These are phyloP conservation scores for Escallonia rubra DNA, from an alignment of 129 eudicot species.

Conservation along the genomic window DNA sequence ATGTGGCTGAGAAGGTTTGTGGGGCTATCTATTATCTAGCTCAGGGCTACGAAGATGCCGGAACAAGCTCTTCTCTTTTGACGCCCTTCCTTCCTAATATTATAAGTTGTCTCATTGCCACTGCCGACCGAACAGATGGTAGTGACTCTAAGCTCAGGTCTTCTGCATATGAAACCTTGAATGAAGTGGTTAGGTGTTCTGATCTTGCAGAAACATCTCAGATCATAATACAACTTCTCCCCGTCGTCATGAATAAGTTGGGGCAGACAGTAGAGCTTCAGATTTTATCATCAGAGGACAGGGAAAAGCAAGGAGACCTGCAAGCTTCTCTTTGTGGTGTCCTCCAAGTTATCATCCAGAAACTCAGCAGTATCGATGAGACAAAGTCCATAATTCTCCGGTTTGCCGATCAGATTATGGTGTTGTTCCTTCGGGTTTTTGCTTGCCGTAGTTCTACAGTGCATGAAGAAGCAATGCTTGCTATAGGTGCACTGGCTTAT, in stretches of 20 bases:
- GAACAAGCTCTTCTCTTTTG: slow-evolving; percentile 46
- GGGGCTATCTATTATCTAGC: slow-evolving; percentile 88
- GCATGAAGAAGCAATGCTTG: slow-evolving; percentile 97
- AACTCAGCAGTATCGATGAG: slow-evolving; percentile 58
- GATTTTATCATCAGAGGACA: slow-evolving; percentile 63
- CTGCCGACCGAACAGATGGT: slow-evolving; percentile 74
- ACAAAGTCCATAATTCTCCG: slow-evolving; percentile 48
- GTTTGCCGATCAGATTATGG: slow-evolving; percentile 73
- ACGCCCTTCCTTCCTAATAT: slow-evolving; percentile 58
- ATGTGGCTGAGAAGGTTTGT: slow-evolving; percentile 87
- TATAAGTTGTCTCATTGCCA: slow-evolving; percentile 44
- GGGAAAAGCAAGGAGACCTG: slow-evolving; percentile 80
- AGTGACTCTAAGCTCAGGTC: slow-evolving; percentile 71
- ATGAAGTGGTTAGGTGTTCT: slow-evolving; percentile 74
- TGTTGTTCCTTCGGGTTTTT: slow-evolving; percentile 66
- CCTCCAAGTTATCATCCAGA: slow-evolving; percentile 78
- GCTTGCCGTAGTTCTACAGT: slow-evolving; percentile 82
- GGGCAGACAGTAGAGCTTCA: slow-evolving; percentile 63
- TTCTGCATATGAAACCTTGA: slow-evolving; percentile 79
- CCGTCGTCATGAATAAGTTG: slow-evolving; percentile 62
- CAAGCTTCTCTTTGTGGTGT: slow-evolving; percentile 88
- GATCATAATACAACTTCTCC: slow-evolving; percentile 60
- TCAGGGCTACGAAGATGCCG: slow-evolving; percentile 85
- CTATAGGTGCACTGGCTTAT: slow-evolving; percentile 94
- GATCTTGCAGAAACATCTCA: slow-evolving; percentile 53